A percentile compares a stretch with the other conserved stretches of the same genome.
Evolutionary conservation across 2,329 filamentous ascomycete genomes (phyloP).

Genomic region (Incumbomyces delicatus): DNA sequence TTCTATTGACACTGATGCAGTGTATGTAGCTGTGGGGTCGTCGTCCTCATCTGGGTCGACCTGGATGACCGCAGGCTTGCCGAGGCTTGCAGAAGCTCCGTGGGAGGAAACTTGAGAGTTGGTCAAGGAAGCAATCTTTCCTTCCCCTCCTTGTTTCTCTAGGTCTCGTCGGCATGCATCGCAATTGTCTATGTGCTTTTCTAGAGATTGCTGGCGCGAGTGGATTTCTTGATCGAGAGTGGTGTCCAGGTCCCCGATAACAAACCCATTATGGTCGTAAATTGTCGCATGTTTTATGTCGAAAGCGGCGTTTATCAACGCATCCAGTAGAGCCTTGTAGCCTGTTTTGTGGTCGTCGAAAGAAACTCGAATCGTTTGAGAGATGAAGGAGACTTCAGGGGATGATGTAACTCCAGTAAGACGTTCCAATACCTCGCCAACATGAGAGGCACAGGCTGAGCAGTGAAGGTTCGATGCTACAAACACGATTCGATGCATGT

Average conservation of each 20-base stretch:
- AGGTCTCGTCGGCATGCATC: slow-evolving; percentile 31
- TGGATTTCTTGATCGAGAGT: not conserved
- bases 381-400: slow-evolving; percentile 35
- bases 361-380: slow-evolving; percentile 33
- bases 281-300: slow-evolving; percentile 37
- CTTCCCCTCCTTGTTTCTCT: not conserved
- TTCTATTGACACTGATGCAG: slow-evolving; percentile 43
- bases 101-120: not conserved
- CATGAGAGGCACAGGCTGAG: slow-evolving; percentile 37
- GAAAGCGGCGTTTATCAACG: slow-evolving; percentile 36
- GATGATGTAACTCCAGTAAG: slow-evolving; percentile 24
- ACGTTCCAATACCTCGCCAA: slow-evolving; percentile 31
- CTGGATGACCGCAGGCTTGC: not conserved
- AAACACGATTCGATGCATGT: too few species aligned
- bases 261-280: slow-evolving; percentile 24
- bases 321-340: slow-evolving; percentile 26
- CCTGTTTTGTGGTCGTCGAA: slow-evolving; percentile 28
- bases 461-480: slow-evolving; percentile 45
- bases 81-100: not conserved
- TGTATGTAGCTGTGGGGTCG: too few species aligned
- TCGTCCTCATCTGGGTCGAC: too few species aligned
- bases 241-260: slow-evolving; percentile 1
- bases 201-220: slow-evolving; percentile 13
- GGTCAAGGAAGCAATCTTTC: not conserved
- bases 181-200: slow-evolving; percentile 41